These are phyloP conservation scores for Luvunga scandens DNA, from an alignment of 345 rosid species.

Conservation along the genomic window DNA sequence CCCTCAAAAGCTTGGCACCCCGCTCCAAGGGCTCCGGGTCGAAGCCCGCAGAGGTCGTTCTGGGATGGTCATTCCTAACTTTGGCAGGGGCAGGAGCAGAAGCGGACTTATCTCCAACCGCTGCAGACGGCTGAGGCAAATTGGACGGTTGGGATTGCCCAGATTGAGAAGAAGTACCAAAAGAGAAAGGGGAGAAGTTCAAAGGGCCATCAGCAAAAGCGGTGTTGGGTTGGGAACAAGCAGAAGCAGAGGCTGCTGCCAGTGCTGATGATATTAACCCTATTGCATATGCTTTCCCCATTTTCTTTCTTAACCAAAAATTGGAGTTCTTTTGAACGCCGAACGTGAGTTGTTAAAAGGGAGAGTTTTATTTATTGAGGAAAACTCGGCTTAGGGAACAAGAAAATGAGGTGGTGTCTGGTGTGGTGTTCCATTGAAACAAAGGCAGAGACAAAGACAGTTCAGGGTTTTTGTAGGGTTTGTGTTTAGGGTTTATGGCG, in stretches of 20 bases:
- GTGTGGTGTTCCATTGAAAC: conserved; percentile 12
- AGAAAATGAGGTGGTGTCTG: conserved; percentile 18
- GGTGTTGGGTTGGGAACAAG: conserved; percentile 24
- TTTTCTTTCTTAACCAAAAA: conserved; percentile 10
- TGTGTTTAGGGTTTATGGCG: conserved; percentile 14
- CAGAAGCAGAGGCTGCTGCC: conserved; percentile 63
- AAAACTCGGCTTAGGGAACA: conserved; percentile 28
- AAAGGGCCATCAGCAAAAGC: conserved; percentile 71
- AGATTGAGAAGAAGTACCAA: conserved; percentile 27
- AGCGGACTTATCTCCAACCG: conserved; percentile 28
- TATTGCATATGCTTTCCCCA: conserved; percentile 59
- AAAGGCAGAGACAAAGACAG: conserved; percentile 1
- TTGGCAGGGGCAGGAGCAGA: conserved; percentile 28
- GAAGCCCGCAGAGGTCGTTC: conserved; percentile 83
- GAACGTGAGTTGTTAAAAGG: background rate
- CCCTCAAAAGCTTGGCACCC: conserved; percentile 70
- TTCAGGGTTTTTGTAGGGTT: conserved; percentile 58
- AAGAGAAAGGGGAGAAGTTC: conserved; percentile 42
- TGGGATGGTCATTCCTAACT: conserved; percentile 67
- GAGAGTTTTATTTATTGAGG: conserved; percentile 2
- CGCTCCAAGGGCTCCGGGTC: conserved; percentile 92
- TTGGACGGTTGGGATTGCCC: conserved; percentile 35
- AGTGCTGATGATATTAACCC: conserved; percentile 71
- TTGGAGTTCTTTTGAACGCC: background rate
- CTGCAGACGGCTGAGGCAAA: conserved; percentile 15